These are phyloP conservation scores for Termitomyces sp. DNA, from an alignment of 768 basidiomycete species.

Conservation along the genomic window DNA sequence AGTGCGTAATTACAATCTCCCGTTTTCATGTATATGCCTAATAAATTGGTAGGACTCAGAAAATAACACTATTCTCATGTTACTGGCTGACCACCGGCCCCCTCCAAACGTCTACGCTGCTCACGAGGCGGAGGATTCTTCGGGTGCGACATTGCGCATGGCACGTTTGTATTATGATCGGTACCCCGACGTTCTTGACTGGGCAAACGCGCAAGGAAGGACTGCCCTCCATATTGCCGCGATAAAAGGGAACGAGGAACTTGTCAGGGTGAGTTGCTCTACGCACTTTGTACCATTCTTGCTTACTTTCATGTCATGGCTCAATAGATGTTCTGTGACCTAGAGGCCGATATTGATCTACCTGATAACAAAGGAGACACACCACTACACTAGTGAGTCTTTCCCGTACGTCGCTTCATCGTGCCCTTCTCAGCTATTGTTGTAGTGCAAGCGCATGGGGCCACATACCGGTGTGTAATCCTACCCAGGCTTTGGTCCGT, in stretches of 20 bases:
- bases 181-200: constrained; percentile 85
- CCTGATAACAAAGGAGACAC: constrained; percentile 92
- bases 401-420: constrained; percentile 9
- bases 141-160: constrained; percentile 81
- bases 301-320: constrained; percentile 1
- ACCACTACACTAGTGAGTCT: constrained; percentile 84
- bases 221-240: constrained; percentile 89
- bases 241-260: constrained; percentile 84
- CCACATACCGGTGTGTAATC: constrained; percentile 63
- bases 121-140: constrained; percentile 55
- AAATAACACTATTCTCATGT: constrained; percentile 90
- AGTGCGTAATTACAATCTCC: constrained; percentile 39
- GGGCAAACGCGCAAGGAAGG: constrained; percentile 88
- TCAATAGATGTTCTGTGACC: constrained; percentile 82
- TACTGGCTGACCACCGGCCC: constrained; percentile 82
- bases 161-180: constrained; percentile 83
- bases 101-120: constrained; percentile 44
- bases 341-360: constrained; percentile 87
- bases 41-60: constrained; percentile 69
- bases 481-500: constrained; percentile 6
- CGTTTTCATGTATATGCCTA: neutral
- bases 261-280: constrained; percentile 63
- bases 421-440: constrained; percentile 10
- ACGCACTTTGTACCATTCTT: constrained; percentile 6
- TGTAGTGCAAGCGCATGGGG: constrained; percentile 85